Evolutionary conservation across 2,329 filamentous ascomycete species (phyloP), one percentile per base, ranked within the genome.

Genomic region (Fusarium coicis): DNA sequence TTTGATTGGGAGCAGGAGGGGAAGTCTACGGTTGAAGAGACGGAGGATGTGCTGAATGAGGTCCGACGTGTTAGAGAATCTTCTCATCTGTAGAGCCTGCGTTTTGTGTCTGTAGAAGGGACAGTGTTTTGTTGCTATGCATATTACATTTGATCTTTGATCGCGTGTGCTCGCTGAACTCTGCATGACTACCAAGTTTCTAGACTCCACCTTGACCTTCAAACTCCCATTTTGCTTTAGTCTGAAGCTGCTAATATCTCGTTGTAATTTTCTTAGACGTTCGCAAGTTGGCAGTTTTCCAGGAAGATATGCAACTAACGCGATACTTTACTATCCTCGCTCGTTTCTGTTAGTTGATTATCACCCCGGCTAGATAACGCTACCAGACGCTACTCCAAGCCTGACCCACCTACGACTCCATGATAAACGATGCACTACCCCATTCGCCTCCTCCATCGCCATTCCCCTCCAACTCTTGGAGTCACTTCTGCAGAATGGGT

Each of bases 1-100:
- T 84, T 84, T 72, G 81, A 86, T 57, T 88, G 86, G 86, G 64
- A 60, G 18, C 28, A 18, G 7, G 19, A 15, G 23, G 61, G 37
- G 1, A 40, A 30, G 7, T 34, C 28, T 14, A 28, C 21, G 5
- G 9, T n/a, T 15, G 34, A 26, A 19, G 64, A 46, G 28, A 21
- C 63, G 12, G 49, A 39, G 21, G 63, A 50, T 26, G 23, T 65
- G 8, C 32, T 64, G 49, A 49, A 34, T 16, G 43, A 57, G 37
- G 37, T 65, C 1, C 59, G 47, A 26, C 43, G 30, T 2, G 14
- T 43, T 3, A 66, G 32, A 28, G 61, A 42, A 28, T 37, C 50
- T 65, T 66, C 63, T 8, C 63, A 65, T 39, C 16, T 66, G 28
- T 66, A 28, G 0, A 26, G 30, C 2, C 1, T 0, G 16, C 6